A percentile compares a stretch with the other conserved stretches of the same genome.
Evolutionary conservation across 805 yeast genomes (phyloP).

Genomic region (Torulaspora maleeae): DNA sequence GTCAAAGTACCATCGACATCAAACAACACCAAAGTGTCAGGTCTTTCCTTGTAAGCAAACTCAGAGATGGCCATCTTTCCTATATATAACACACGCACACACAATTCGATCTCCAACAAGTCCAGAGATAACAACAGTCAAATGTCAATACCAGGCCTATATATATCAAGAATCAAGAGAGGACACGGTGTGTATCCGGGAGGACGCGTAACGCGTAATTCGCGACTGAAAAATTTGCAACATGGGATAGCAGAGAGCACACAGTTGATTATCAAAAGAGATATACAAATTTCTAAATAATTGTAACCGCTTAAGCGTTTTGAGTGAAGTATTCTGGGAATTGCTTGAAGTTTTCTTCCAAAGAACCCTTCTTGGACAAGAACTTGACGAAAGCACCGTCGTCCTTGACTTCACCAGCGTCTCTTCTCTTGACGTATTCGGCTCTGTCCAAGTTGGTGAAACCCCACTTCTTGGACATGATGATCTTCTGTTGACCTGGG

Average conservation of each 20-base stretch:
- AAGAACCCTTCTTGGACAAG: constrained; percentile 93
- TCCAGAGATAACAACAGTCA: background rate
- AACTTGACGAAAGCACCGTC: constrained; percentile 99
- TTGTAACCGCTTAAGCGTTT: constrained; percentile 37
- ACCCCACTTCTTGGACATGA: constrained; percentile 99
- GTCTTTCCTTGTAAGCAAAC: constrained; percentile 71
- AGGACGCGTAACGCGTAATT: constrained; percentile 4
- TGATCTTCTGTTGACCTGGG: constrained; percentile 99
- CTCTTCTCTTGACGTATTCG: constrained; percentile 90
- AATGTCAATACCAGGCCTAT: background rate
- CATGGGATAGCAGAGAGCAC: background rate
- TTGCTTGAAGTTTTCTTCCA: constrained; percentile 83
- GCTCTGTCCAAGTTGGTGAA: constrained; percentile 99
- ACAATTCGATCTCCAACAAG: no score
- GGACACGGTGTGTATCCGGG: background rate
- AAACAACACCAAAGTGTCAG: constrained; percentile 84
- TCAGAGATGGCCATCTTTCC: constrained; percentile 38
- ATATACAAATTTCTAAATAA: background rate
- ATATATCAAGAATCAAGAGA: background rate
- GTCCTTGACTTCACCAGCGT: constrained; percentile 97
- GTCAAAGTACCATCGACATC: constrained; percentile 99
- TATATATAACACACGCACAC: no score
- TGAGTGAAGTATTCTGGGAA: constrained; percentile 79
- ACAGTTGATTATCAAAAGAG: background rate
- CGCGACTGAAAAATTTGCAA: constrained; percentile 6